Conservation (phyloP, 805 yeast genomes). For the Pichia cephalocereana region DNA sequence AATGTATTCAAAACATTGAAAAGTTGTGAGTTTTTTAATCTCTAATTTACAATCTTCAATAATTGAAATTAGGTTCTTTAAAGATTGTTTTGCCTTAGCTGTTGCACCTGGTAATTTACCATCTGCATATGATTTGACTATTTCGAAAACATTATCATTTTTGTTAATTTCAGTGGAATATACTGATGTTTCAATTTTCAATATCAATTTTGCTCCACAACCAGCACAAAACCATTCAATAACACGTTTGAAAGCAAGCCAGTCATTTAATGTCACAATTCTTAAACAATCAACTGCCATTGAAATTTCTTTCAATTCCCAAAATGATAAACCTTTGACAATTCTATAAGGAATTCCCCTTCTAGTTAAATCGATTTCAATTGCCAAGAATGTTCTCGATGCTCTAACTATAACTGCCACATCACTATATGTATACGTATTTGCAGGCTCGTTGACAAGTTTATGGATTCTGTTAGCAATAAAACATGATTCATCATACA, state of each 20-base stretch:
- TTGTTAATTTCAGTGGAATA: not conserved
- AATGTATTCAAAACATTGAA: conserved; percentile 15
- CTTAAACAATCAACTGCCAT: conserved; percentile 57
- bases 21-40: conserved; percentile 5
- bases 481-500: conserved; percentile 48
- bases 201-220: conserved; percentile 45
- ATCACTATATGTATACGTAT: conserved; percentile 43
- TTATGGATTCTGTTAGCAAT: conserved; percentile 47
- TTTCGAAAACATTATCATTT: conserved; percentile 3
- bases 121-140: conserved; percentile 9
- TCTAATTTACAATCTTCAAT: conserved; percentile 17
- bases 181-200: conserved; percentile 12
- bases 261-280: conserved; percentile 53
- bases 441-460: conserved; percentile 31
- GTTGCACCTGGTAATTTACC: conserved; percentile 12
- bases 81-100: conserved; percentile 14
- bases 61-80: conserved; percentile 23
- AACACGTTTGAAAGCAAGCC: conserved; percentile 48
- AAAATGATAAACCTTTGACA: conserved; percentile 67
- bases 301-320: conserved; percentile 67
- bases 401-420: conserved; percentile 66
- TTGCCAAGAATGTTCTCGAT: conserved; percentile 44
- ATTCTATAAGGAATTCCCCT: conserved; percentile 55
- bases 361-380: conserved; percentile 56
- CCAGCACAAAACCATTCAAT: conserved; percentile 58